phyloP scores from a whole-genome alignment of 2,329 filamentous ascomycete species.

The Achaetomium macrosporum region DNA sequence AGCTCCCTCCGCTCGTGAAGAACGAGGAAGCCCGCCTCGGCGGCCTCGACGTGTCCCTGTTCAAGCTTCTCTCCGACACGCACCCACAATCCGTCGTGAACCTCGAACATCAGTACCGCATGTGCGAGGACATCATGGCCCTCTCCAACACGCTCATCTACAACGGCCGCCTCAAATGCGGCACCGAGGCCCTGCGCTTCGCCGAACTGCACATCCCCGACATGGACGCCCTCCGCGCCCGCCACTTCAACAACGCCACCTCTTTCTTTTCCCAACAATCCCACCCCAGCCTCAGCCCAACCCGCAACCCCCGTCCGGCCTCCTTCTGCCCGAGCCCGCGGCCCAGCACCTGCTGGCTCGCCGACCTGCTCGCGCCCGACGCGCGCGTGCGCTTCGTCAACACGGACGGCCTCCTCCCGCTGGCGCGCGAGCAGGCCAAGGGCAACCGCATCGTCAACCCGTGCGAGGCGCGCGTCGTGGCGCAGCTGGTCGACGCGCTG shows the following conservation, averaged over 20 bases:
- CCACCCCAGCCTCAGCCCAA: not conserved
- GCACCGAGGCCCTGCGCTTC: conserved; percentile 67
- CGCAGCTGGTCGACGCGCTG: conserved; percentile 74
- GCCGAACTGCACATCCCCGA: conserved; percentile 63
- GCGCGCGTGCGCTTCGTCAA: conserved; percentile 82
- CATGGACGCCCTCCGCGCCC: conserved; percentile 52
- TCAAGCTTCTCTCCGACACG: conserved; percentile 84
- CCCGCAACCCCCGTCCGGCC: conserved; percentile 27
- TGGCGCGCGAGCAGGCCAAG: conserved; percentile 64
- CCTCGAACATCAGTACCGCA: conserved; percentile 93
- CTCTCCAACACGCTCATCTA: conserved; percentile 93
- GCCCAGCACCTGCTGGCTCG: conserved; percentile 64
- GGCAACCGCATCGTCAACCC: conserved; percentile 86
- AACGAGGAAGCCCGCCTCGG: conserved; percentile 82
- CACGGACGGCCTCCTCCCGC: conserved; percentile 70
- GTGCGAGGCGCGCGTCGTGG: conserved; percentile 70
- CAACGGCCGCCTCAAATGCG: conserved; percentile 82
- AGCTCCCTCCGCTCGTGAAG: conserved; percentile 87
- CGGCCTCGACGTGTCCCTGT: conserved; percentile 86
- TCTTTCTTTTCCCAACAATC: conserved; percentile 37
- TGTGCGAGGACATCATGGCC: conserved; percentile 96
- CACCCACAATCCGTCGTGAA: conserved; percentile 86
- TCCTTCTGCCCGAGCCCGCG: conserved; percentile 52
- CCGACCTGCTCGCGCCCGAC: conserved; percentile 61
- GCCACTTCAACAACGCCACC: conserved; percentile 52